These are phyloP conservation scores for Butyriboletus loyo DNA, from an alignment of 768 basidiomycete genomes.

Conservation along the genomic window DNA sequence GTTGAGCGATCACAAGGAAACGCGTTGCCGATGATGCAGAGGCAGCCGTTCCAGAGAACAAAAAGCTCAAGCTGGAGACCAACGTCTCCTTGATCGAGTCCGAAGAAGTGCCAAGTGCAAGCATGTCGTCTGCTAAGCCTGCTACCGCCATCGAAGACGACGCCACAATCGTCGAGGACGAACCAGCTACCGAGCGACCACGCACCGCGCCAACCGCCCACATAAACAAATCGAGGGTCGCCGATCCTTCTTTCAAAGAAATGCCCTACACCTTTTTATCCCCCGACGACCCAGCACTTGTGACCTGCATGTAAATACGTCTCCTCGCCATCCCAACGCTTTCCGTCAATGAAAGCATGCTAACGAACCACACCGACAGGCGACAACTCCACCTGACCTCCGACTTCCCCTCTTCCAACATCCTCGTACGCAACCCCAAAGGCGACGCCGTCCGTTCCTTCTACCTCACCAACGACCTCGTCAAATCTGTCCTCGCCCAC, in stretches of 20 bases:
- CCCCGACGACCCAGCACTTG: slow-evolving; percentile 65
- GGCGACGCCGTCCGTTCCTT: slow-evolving; percentile 73
- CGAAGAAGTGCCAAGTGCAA: slow-evolving; percentile 4
- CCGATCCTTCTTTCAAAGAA: slow-evolving; percentile 66
- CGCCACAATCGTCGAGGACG: not conserved
- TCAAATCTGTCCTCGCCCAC: slow-evolving; percentile 72
- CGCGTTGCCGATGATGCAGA: slow-evolving; percentile 45
- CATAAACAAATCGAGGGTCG: slow-evolving; percentile 13
- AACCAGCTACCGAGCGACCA: not conserved
- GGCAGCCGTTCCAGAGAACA: slow-evolving; percentile 40
- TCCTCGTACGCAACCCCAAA: slow-evolving; percentile 84
- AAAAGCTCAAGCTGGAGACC: slow-evolving; percentile 45
- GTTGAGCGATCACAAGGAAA: slow-evolving; percentile 36
- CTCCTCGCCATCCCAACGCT: not conserved
- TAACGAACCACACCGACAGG: slow-evolving; percentile 37
- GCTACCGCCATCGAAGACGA: slow-evolving; percentile 2
- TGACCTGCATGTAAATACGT: slow-evolving; percentile 66
- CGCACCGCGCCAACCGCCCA: not conserved
- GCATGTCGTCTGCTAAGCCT: slow-evolving; percentile 3
- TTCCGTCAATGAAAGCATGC: not conserved
- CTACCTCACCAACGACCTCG: slow-evolving; percentile 83
- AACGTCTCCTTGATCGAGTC: slow-evolving; percentile 11
- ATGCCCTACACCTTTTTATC: slow-evolving; percentile 86
- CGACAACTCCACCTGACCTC: slow-evolving; percentile 66
- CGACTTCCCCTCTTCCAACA: slow-evolving; percentile 69